These are phyloP conservation scores for Pythium aphanidermatum DNA, from an alignment of 352 stramenopile genomes.

Conservation along the genomic window DNA sequence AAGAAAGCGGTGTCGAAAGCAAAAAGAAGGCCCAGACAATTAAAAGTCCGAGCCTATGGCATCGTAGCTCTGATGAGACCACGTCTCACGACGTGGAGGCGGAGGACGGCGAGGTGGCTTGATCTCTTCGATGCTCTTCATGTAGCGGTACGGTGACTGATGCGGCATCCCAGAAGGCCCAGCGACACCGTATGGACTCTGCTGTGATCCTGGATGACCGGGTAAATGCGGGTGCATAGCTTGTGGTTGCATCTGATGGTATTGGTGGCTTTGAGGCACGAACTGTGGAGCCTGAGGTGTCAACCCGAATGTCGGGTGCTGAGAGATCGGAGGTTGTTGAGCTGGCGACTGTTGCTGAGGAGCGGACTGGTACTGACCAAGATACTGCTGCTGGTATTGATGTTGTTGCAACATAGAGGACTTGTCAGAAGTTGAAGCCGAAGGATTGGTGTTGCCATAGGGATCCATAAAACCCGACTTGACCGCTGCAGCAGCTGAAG, in stretches of 20 bases:
- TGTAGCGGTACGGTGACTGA: constrained; percentile 51
- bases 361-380: constrained; percentile 14
- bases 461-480: too few species aligned
- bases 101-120: constrained; percentile 20
- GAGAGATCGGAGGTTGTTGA: constrained; percentile 4
- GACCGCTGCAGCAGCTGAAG: neutral
- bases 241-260: constrained; percentile 13
- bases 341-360: constrained; percentile 20
- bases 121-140: constrained; percentile 60
- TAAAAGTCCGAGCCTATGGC: constrained; percentile 14
- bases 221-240: constrained; percentile 12
- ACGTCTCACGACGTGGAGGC: constrained; percentile 42
- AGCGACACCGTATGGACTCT: constrained; percentile 4
- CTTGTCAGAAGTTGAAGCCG: constrained; percentile 6
- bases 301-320: constrained; percentile 10
- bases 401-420: constrained; percentile 30
- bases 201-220: constrained; percentile 7
- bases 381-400: constrained; percentile 60
- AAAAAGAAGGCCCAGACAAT: neutral
- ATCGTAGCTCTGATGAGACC: constrained; percentile 29
- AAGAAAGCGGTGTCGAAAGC: neutral
- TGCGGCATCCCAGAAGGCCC: neutral
- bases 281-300: constrained; percentile 4
- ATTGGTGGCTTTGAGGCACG: constrained; percentile 20
- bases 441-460: too few species aligned